Evolutionary conservation across 2,329 filamentous ascomycete species (phyloP).

Genomic region (Knoxdaviesia capensis): DNA sequence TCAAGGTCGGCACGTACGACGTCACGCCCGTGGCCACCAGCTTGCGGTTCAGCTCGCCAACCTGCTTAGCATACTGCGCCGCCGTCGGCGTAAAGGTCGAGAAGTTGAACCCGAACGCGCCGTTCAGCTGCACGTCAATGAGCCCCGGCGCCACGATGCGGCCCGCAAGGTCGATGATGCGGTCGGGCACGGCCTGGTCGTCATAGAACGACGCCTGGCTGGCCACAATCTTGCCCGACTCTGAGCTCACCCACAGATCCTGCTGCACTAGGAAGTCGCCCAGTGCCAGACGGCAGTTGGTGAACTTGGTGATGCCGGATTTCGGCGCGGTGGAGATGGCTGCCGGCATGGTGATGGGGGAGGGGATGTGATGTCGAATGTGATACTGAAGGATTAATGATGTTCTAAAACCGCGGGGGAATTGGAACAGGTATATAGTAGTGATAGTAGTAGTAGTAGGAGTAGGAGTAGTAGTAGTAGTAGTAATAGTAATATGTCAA

Average conservation of each 20-base stretch:
- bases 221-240: constrained; percentile 62
- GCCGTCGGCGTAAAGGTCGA: constrained; percentile 54
- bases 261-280: constrained; percentile 46
- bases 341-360: constrained; percentile 22
- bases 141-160: constrained; percentile 72
- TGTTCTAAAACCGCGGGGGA: no score
- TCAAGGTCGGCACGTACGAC: constrained; percentile 70
- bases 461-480: no score
- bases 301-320: constrained; percentile 62
- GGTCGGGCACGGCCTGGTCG: constrained; percentile 46
- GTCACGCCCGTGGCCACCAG: constrained; percentile 69
- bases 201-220: constrained; percentile 50
- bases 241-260: constrained; percentile 77
- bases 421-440: no score
- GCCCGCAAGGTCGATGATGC: constrained; percentile 59
- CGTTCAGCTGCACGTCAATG: constrained; percentile 84
- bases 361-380: no score
- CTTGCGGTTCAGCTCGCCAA: constrained; percentile 48
- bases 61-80: constrained; percentile 49
- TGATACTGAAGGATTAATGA: no score
- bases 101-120: constrained; percentile 85
- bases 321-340: constrained; percentile 17
- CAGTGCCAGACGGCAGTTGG: constrained; percentile 64
- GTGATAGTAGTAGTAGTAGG: no score
- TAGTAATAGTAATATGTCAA: no score